Evolutionary conservation across 257 asterid genomes (phyloP), one percentile per base, ranked within the genome.

Genomic region (Solanum appendiculatum): DNA sequence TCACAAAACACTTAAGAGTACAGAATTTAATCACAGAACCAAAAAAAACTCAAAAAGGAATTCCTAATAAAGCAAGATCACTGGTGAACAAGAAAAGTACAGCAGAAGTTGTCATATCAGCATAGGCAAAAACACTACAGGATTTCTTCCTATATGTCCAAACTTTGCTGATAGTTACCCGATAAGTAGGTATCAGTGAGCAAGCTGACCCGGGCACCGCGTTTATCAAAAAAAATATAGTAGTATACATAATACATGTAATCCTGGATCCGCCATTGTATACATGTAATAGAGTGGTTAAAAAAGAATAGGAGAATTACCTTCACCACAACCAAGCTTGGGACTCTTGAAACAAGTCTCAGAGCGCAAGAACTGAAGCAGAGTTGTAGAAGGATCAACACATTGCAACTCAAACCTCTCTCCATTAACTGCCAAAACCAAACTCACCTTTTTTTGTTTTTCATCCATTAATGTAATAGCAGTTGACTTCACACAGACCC

Each of bases 301-400:
- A 64, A 29, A 1, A 33, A 13, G 16, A 51, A 12, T 48, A 48
- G 34, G 21, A 85, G 6, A 68, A 36, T 40, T 68, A 95, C 98
- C 98, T 95, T 95, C 97, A 70, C 94, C 98, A 85, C 98, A 95
- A 72, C 96, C 91, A 75, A 95, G 98, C 88, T 95, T 95, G 87
- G 90, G 93, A 86, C 98, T 94, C 91, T 94, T 95, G 90, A 93
- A 93, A 88, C 91, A 90, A 78, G 98, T 94, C 8, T 86, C 42
- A 20, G 89, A 80, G 64, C 97, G 96, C 92, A 95, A 90, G 89
- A 95, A 95, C 40, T 95, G 91, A 42, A 95, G 94, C 89, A 95
- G 87, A 90, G 93, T 44, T 8, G 96, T 95, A 29, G 98, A 93
- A 56, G 98, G 94, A 80, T 72, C 46, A 72, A 72, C 13, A 20